Base-by-base conservation (phyloP, 306 rosid genomes). In the Malus sieversii region DNA sequence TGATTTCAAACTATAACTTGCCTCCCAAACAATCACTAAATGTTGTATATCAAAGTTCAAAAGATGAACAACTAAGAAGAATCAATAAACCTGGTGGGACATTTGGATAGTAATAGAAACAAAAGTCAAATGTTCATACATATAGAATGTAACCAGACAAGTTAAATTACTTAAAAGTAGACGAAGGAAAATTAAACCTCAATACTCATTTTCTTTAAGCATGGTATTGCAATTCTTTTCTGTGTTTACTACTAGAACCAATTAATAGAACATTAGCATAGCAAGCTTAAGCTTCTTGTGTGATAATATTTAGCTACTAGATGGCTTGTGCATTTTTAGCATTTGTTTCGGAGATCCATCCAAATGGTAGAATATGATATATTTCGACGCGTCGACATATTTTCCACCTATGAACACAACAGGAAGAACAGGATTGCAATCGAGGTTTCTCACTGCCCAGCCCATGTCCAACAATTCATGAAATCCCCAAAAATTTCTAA, bases 321-420 rank as follows among this genome's bases (percentile, higher is more conserved):
- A 95, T 95, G 77, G 99, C 99, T 74, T 75, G 89, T 14, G 99
- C 99, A 74, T 92, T 97, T 15, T 85, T 90, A 95, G 96, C 93
- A 88, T 80, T 89, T 90, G 97, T 68, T 92, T 95, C 45, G 92
- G 93, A 75, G 93, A 80, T 5, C 97, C 99, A 80, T 95, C 92
- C 78, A 95, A 92, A 70, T 95, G 97, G 68, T 89, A 96, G 32
- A 97, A 92, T 58, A 95, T 92, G 62, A 92, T 84, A 78, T 95
- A 97, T 79, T 88, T 92, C 14, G 99, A 87, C 12, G 97, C 89
- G 23, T 97, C 99, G 3, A 92, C 88, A 80, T 83, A 90, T 72
- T 83, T 88, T 35, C 97, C 99, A 57, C 99, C 99, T 1, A 95
- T 87, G 82, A 95, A 95, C 69, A 95, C 95, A 46, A 97, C 97